These are phyloP conservation scores for Linderniella brevidens DNA, from an alignment of 257 asterid species.

Conservation along the genomic window DNA sequence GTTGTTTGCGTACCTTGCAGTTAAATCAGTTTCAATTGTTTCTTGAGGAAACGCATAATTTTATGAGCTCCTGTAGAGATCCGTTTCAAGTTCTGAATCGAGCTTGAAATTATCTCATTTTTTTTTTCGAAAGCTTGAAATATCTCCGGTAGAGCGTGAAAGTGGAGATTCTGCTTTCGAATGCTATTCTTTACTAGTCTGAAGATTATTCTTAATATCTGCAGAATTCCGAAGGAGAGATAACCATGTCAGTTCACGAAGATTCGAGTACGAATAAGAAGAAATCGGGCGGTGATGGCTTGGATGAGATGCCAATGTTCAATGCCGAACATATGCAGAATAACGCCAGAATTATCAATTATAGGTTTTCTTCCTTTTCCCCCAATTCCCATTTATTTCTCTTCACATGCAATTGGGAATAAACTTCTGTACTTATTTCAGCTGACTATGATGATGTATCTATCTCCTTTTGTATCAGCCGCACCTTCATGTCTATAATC, in stretches of 20 bases:
- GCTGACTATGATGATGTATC: no score
- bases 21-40: no score
- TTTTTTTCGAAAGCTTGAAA: no score
- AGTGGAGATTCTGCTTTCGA: no score
- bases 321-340: constrained; percentile 60
- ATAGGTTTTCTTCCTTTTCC: constrained; percentile 27
- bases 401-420: neutral
- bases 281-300: constrained; percentile 24
- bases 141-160: no score
- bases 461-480: constrained; percentile 28
- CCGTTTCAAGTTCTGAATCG: no score
- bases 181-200: no score
- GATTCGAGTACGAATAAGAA: constrained; percentile 26
- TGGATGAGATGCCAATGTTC: constrained; percentile 48
- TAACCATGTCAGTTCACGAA: constrained; percentile 37
- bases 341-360: constrained; percentile 48
- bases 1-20: no score
- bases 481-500: constrained; percentile 84
- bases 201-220: neutral
- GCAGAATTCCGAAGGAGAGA: constrained; percentile 13
- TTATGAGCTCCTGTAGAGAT: no score
- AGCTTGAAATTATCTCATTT: no score
- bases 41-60: no score
- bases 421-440: constrained; percentile 3
- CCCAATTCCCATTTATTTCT: constrained; percentile 5